Percentiles rank a stretch among this genome's conserved stretches.
phyloP scores from a whole-genome alignment of 306 rosid genomes.

The Astragalus membranaceus region DNA sequence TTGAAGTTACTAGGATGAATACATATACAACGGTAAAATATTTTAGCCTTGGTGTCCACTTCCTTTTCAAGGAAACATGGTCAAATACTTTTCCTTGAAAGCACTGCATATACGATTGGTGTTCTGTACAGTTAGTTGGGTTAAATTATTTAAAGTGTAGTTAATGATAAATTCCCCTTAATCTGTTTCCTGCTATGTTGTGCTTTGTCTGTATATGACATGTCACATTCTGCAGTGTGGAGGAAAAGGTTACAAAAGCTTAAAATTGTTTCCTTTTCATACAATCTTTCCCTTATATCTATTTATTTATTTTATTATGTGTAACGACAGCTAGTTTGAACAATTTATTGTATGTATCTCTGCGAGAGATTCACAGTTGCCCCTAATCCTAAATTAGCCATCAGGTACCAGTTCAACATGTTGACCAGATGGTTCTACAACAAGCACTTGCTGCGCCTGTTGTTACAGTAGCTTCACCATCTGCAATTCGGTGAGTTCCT shows the following conservation, averaged over 20 bases:
- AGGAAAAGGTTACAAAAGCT: neutral
- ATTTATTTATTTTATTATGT: neutral
- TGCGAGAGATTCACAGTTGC: neutral
- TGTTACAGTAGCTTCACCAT: constrained; percentile 92
- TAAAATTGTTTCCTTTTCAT: neutral
- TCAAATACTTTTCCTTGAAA: constrained; percentile 2
- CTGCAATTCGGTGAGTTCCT: constrained; percentile 64
- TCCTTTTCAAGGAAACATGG: neutral
- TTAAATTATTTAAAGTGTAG: neutral
- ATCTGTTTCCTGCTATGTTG: neutral
- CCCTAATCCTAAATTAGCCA: constrained; percentile 20
- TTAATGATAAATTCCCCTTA: constrained; percentile 2
- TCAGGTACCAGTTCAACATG: constrained; percentile 76
- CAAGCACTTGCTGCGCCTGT: constrained; percentile 79
- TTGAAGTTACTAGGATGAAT: constrained; percentile 82
- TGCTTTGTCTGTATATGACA: neutral
- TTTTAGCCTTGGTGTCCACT: constrained; percentile 16
- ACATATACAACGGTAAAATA: constrained; percentile 83
- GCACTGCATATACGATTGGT: constrained; percentile 12
- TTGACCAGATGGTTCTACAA: constrained; percentile 51
- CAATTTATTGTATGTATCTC: neutral
- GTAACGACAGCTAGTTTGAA: neutral
- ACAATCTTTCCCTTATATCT: neutral
- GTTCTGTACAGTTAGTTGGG: constrained; percentile 1
- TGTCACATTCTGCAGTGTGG: constrained; percentile 1